phyloP scores from a whole-genome alignment of 2,329 filamentous ascomycete species.

The Trichoderma oligosporum region DNA sequence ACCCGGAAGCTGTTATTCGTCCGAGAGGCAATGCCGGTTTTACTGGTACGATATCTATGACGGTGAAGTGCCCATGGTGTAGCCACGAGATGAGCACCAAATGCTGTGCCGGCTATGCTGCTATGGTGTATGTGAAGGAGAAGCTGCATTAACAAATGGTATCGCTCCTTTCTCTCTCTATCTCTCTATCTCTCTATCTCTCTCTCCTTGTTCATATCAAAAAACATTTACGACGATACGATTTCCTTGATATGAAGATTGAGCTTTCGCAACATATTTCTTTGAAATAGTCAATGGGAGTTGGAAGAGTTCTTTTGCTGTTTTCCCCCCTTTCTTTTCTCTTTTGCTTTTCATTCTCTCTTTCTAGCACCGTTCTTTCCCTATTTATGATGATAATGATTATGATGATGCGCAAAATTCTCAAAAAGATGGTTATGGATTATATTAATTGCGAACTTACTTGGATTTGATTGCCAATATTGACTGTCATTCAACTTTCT shows the following conservation, averaged over 20 bases:
- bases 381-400: conserved; percentile 12
- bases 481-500: conserved; percentile 3
- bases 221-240: conserved; percentile 3
- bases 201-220: neutral
- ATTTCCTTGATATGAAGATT: neutral
- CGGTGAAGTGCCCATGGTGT: conserved; percentile 69
- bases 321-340: neutral
- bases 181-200: neutral
- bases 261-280: neutral
- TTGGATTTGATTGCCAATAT: neutral
- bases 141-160: conserved; percentile 46
- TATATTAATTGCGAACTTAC: neutral
- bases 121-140: conserved; percentile 63
- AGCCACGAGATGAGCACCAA: conserved; percentile 64
- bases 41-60: conserved; percentile 55
- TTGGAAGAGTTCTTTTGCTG: neutral
- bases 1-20: conserved; percentile 52
- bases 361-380: neutral
- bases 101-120: conserved; percentile 67
- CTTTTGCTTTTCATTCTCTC: neutral
- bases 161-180: neutral
- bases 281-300: neutral
- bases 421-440: neutral
- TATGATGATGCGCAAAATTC: conserved; percentile 13
- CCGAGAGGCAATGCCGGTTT: conserved; percentile 48